Conservation (phyloP, 805 yeast species). For the Lachancea sp. region DNA sequence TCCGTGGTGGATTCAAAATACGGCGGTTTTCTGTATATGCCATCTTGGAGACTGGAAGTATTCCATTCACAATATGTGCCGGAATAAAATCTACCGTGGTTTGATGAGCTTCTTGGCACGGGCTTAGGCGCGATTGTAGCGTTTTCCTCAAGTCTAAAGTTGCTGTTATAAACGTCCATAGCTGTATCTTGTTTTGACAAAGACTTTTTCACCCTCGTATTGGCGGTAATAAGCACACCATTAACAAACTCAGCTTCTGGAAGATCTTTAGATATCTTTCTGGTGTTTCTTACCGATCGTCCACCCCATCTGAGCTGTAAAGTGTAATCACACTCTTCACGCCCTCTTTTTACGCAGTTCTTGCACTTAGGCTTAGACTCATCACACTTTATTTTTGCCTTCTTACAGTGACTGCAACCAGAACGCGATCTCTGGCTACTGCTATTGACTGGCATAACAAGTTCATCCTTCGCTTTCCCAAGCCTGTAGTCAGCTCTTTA, state of each 20-base stretch:
- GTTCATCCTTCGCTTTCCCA: no score
- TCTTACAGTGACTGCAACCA: conserved; percentile 52
- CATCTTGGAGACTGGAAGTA: no score
- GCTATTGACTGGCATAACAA: not conserved
- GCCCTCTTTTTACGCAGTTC: conserved; percentile 40
- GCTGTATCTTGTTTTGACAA: no score
- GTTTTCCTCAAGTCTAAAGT: not conserved
- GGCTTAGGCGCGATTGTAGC: no score
- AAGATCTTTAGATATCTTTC: conserved; percentile 10
- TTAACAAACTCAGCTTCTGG: conserved; percentile 10
- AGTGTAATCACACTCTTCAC: conserved; percentile 4
- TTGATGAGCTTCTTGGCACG: no score
- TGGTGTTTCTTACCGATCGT: conserved; percentile 11
- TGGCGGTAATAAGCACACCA: conserved; percentile 9
- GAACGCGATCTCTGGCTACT: conserved; percentile 2
- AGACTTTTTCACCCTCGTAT: not conserved
- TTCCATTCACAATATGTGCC: no score
- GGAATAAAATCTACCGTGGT: no score
- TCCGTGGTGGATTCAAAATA: no score
- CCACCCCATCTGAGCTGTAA: conserved; percentile 12
- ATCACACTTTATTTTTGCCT: conserved; percentile 61
- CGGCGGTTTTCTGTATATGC: no score
- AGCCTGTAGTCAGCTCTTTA: no score
- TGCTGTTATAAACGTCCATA: no score
- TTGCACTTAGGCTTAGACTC: conserved; percentile 59